Evolutionary conservation across 2,329 filamentous ascomycete species (phyloP).

Genomic region (Scleromitrula shiraiana): DNA sequence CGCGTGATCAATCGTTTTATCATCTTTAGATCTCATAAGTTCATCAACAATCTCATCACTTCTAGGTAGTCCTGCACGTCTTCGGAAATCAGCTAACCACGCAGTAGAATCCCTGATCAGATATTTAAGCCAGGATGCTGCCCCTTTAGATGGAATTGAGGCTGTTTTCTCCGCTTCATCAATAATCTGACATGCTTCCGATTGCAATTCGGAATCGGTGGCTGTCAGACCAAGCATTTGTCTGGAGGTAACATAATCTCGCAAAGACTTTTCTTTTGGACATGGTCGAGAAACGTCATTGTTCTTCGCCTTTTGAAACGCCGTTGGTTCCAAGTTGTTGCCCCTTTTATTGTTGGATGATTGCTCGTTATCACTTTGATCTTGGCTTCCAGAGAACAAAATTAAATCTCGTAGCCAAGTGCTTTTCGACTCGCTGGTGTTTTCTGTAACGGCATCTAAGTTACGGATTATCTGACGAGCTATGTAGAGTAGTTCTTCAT

Average conservation of each 20-base stretch:
- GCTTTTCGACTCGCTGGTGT: conserved; percentile 27
- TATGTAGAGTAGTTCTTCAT: conserved; percentile 48
- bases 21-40: conserved; percentile 43
- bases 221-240: conserved; percentile 45
- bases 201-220: conserved; percentile 52
- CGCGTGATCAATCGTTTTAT: conserved; percentile 48
- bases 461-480: conserved; percentile 52
- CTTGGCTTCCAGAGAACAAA: conserved; percentile 33
- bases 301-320: background rate
- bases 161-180: conserved; percentile 43
- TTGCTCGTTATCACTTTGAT: background rate
- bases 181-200: conserved; percentile 50
- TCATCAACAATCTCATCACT: conserved; percentile 46
- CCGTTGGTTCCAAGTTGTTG: background rate
- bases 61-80: conserved; percentile 48
- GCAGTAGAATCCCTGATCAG: conserved; percentile 40
- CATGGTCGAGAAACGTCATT: conserved; percentile 9
- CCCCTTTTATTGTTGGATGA: background rate
- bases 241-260: conserved; percentile 19
- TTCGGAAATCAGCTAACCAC: conserved; percentile 51
- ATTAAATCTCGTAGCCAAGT: conserved; percentile 55
- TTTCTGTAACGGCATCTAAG: conserved; percentile 40
- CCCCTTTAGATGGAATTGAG: conserved; percentile 20
- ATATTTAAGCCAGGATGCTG: conserved; percentile 48
- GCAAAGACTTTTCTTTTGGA: conserved; percentile 20